These are phyloP conservation scores for Globisporangium heterothallicum DNA, from an alignment of 352 stramenopile genomes.

Conservation along the genomic window DNA sequence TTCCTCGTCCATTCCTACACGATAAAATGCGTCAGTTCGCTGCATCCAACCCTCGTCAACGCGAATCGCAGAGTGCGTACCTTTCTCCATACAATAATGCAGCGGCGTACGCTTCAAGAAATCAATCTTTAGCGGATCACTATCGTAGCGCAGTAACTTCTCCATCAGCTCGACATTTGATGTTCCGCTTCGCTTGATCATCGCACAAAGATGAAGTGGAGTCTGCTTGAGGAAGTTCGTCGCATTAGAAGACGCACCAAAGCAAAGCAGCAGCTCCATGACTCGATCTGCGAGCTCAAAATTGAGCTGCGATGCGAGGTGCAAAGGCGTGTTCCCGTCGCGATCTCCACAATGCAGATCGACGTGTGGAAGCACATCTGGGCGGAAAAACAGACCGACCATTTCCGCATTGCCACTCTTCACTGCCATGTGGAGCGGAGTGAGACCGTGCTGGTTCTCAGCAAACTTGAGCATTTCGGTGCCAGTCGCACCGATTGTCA, in stretches of 20 bases:
- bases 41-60: not conserved
- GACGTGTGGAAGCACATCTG: conserved; percentile 63
- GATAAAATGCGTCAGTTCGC: conserved; percentile 8
- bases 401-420: conserved; percentile 53
- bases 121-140: conserved; percentile 45
- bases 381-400: conserved; percentile 70
- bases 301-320: conserved; percentile 55
- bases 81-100: conserved; percentile 75
- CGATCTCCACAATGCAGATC: conserved; percentile 59
- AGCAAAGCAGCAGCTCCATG: conserved; percentile 63
- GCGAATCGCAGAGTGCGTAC: conserved; percentile 16
- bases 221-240: conserved; percentile 73
- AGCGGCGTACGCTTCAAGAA: conserved; percentile 72
- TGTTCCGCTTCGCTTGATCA: conserved; percentile 49
- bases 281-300: conserved; percentile 57
- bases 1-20: conserved; percentile 55
- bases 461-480: conserved; percentile 45
- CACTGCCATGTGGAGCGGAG: conserved; percentile 62
- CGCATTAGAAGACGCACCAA: conserved; percentile 55
- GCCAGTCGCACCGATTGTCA: conserved; percentile 33
- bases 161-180: conserved; percentile 48
- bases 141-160: conserved; percentile 54
- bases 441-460: conserved; percentile 51
- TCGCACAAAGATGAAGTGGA: conserved; percentile 61
- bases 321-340: conserved; percentile 66